A percentile compares a stretch with the other conserved stretches of the same genome.
phyloP scores from a whole-genome alignment of 2,329 filamentous ascomycete species.

The Aspergillus floridensis region DNA sequence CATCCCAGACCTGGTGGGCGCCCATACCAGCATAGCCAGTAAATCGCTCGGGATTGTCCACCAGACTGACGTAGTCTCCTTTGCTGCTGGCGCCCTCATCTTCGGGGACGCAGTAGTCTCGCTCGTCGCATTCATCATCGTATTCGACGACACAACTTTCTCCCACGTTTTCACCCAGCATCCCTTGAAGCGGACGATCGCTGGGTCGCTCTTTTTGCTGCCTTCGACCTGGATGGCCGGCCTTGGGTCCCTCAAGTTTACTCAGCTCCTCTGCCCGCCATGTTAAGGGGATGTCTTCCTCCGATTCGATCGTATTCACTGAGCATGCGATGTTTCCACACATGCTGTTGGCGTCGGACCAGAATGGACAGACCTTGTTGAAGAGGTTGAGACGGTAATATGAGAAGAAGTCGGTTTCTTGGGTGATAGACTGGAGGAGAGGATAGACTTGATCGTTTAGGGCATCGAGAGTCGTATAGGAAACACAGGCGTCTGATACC shows the following conservation, averaged over 20 bases:
- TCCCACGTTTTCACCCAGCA: constrained; percentile 79
- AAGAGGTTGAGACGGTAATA: constrained; percentile 95
- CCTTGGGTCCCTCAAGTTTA: constrained; percentile 86
- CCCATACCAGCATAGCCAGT: constrained; percentile 88
- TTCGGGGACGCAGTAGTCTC: constrained; percentile 94
- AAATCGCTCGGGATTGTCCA: constrained; percentile 92
- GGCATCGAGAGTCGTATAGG: constrained; percentile 82
- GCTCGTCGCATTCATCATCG: constrained; percentile 93
- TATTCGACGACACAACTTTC: constrained; percentile 98
- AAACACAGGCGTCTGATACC: constrained; percentile 91
- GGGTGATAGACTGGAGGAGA: constrained; percentile 74
- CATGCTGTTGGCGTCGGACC: constrained; percentile 88
- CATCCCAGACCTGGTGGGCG: constrained; percentile 88
- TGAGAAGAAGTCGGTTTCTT: constrained; percentile 93
- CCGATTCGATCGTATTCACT: constrained; percentile 90
- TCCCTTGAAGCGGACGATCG: constrained; percentile 72
- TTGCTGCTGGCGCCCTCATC: constrained; percentile 83
- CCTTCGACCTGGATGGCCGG: constrained; percentile 78
- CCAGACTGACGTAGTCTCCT: constrained; percentile 92
- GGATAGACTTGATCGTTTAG: constrained; percentile 77
- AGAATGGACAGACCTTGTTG: constrained; percentile 93
- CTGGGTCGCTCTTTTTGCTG: constrained; percentile 67
- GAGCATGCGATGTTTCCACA: constrained; percentile 97
- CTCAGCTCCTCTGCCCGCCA: constrained; percentile 92
- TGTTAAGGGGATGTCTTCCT: constrained; percentile 85